phyloP scores from a whole-genome alignment of 192 early-diverging fungal species.

The Backusella luteola region DNA sequence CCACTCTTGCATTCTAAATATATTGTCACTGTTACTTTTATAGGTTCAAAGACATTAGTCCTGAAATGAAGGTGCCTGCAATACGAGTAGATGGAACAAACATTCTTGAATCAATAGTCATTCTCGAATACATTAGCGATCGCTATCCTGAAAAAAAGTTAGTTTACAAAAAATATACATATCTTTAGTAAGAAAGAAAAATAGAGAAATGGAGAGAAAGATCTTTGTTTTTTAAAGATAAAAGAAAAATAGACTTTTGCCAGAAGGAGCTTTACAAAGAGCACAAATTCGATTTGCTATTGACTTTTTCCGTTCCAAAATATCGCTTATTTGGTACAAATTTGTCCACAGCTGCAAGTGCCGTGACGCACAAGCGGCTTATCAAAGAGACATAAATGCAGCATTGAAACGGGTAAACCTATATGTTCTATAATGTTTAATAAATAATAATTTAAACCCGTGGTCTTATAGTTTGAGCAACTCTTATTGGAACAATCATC shows the following conservation, averaged over 20 bases:
- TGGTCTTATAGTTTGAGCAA: neutral
- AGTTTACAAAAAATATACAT: conserved; percentile 6
- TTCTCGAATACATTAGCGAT: conserved; percentile 64
- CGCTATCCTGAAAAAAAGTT: conserved; percentile 53
- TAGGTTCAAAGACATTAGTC: conserved; percentile 57
- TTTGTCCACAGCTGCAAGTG: conserved; percentile 17
- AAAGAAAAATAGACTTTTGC: conserved; percentile 34
- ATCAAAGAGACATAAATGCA: conserved; percentile 29
- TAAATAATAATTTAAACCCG: no score
- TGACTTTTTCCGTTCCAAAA: conserved; percentile 37
- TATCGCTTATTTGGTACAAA: conserved; percentile 29
- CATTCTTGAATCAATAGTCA: conserved; percentile 64
- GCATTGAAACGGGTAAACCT: neutral
- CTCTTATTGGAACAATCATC: no score
- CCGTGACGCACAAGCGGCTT: conserved; percentile 17
- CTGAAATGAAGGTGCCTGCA: conserved; percentile 65
- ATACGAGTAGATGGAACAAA: conserved; percentile 53
- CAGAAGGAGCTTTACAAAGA: conserved; percentile 41
- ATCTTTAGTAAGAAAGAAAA: neutral
- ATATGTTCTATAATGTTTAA: no score
- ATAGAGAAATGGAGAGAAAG: neutral
- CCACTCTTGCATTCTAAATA: no score
- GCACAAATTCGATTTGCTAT: conserved; percentile 45
- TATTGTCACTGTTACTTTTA: neutral
- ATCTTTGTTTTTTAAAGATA: neutral